phyloP scores from a whole-genome alignment of 2,329 filamentous ascomycete species.

The Aureobasidium sp. region DNA sequence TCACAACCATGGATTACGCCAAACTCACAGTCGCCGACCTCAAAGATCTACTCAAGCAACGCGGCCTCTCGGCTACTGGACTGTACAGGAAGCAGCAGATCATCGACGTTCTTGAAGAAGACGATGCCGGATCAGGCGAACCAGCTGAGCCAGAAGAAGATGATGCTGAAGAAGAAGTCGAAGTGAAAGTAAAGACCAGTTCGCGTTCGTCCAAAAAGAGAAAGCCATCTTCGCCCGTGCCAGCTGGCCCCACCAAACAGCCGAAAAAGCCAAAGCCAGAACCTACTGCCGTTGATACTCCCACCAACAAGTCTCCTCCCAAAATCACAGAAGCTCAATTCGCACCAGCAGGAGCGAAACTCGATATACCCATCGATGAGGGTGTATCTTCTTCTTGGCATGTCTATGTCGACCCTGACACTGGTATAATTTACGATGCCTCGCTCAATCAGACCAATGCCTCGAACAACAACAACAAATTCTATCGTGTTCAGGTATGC shows the following conservation, averaged over 20 bases:
- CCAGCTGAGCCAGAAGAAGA: neutral
- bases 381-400: slow-evolving; percentile 22
- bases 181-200: slow-evolving; percentile 24
- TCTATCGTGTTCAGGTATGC: slow-evolving; percentile 62
- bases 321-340: slow-evolving; percentile 39
- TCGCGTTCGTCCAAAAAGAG: slow-evolving; percentile 8
- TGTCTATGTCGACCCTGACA: slow-evolving; percentile 55
- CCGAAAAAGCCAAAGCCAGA: slow-evolving; percentile 16
- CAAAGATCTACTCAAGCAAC: slow-evolving; percentile 30
- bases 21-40: slow-evolving; percentile 34
- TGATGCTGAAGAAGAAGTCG: neutral
- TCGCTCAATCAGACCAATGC: slow-evolving; percentile 72
- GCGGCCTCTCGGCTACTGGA: slow-evolving; percentile 32
- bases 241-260: slow-evolving; percentile 11
- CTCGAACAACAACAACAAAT: slow-evolving; percentile 69
- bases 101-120: slow-evolving; percentile 30
- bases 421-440: slow-evolving; percentile 66
- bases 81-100: slow-evolving; percentile 33
- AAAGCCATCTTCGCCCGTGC: slow-evolving; percentile 1
- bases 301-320: slow-evolving; percentile 19
- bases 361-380: slow-evolving; percentile 42
- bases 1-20: slow-evolving; percentile 26
- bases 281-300: slow-evolving; percentile 12
- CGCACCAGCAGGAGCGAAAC: slow-evolving; percentile 31
- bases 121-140: slow-evolving; percentile 14